Evolutionary conservation across 768 basidiomycete genomes (phyloP).

Genomic region (Tephrocybe sp.): DNA sequence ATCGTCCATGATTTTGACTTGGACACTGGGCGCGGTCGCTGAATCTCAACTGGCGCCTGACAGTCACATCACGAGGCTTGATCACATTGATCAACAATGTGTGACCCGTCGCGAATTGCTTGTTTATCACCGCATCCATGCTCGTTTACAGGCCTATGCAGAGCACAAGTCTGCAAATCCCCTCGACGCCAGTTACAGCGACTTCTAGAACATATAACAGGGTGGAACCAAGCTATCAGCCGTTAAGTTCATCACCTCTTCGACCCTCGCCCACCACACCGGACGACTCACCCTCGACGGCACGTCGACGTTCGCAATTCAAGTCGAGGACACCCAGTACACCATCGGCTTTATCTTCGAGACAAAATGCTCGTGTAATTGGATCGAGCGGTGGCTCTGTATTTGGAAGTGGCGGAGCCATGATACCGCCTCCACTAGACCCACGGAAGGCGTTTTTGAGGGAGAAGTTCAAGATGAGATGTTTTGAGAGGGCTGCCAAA

Average conservation of each 20-base stretch:
- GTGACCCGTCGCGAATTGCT: slow-evolving; percentile 12
- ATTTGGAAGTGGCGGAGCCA: slow-evolving; percentile 17
- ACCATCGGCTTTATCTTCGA: slow-evolving; percentile 25
- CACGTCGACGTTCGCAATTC: slow-evolving; percentile 58
- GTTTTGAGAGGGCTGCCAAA: slow-evolving; percentile 59
- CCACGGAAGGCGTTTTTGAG: slow-evolving; percentile 56
- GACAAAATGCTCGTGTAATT: slow-evolving; percentile 7
- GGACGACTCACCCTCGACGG: slow-evolving; percentile 43
- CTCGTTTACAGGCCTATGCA: slow-evolving; percentile 5
- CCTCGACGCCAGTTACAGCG: slow-evolving; percentile 14
- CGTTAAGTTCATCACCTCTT: slow-evolving; percentile 54
- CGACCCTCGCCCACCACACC: slow-evolving; percentile 38
- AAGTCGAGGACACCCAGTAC: slow-evolving; percentile 35
- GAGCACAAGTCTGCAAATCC: slow-evolving; percentile 7
- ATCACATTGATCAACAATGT: neutral
- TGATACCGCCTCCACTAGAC: slow-evolving; percentile 22
- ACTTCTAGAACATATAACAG: neutral
- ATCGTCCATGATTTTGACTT: too few relatives aligned
- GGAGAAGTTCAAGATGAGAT: slow-evolving; percentile 60
- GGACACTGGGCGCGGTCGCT: too few relatives aligned
- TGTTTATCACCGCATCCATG: slow-evolving; percentile 6
- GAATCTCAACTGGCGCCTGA: neutral
- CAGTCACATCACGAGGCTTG: slow-evolving; percentile 2
- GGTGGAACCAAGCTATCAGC: slow-evolving; percentile 24
- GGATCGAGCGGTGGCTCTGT: slow-evolving; percentile 22